Percentiles rank a stretch among this genome's conserved stretches.
phyloP scores from a whole-genome alignment of 2,329 filamentous ascomycete species.

The Fusarium mexicanum region DNA sequence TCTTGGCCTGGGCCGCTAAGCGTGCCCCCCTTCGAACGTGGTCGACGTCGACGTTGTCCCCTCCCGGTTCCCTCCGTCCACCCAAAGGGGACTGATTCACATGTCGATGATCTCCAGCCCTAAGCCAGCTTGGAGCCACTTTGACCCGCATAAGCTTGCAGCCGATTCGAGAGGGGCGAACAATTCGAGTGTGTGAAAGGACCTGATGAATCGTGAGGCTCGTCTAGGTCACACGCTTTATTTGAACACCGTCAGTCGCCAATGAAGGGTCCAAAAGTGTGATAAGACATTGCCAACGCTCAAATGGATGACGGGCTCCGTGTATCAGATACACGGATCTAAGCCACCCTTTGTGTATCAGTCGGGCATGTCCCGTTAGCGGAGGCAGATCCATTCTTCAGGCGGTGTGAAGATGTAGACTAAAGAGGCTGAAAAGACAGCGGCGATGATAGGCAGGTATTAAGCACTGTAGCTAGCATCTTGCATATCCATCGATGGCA shows the following conservation, averaged over 20 bases:
- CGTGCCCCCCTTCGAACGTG: constrained; percentile 7
- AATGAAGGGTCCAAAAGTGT: neutral
- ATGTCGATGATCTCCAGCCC: constrained; percentile 45
- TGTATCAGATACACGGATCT: neutral
- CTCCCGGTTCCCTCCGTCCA: constrained; percentile 40
- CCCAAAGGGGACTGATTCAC: constrained; percentile 34
- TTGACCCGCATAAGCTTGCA: constrained; percentile 36
- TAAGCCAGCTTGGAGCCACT: constrained; percentile 29
- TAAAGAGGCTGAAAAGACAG: neutral
- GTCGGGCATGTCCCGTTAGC: constrained; percentile 27
- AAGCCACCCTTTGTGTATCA: neutral
- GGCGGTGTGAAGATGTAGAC: constrained; percentile 31
- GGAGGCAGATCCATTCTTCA: constrained; percentile 34
- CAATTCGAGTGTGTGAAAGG: neutral
- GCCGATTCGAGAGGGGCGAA: constrained; percentile 24
- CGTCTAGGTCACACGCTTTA: constrained; percentile 4
- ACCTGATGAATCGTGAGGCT: constrained; percentile 2
- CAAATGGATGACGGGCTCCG: neutral
- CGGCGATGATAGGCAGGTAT: constrained; percentile 5
- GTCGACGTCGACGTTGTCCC: constrained; percentile 27
- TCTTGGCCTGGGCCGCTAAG: constrained; percentile 11
- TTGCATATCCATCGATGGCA: constrained; percentile 18
- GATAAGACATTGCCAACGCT: neutral
- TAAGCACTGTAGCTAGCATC: constrained; percentile 2
- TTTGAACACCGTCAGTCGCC: constrained; percentile 2